Percentiles rank a stretch among this genome's conserved stretches.
Conservation (phyloP, 768 basidiomycete genomes). For the Mycena epipterygia region DNA sequence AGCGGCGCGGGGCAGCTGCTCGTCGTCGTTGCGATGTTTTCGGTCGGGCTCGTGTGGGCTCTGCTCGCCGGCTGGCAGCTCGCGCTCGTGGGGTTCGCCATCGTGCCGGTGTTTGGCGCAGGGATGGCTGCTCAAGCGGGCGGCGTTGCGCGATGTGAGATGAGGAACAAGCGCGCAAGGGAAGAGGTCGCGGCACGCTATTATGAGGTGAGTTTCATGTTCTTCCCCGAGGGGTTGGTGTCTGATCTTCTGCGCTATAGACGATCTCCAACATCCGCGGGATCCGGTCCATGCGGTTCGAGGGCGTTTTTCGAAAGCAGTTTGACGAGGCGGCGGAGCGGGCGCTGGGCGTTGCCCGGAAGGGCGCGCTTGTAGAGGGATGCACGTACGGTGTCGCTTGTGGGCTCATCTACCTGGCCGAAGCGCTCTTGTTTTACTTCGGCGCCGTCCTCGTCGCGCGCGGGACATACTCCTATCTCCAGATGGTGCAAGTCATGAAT, state of each 20-base stretch:
- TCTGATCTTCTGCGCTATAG: conserved; percentile 48
- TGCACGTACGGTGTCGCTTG: conserved; percentile 23
- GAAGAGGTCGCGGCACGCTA: conserved; percentile 89
- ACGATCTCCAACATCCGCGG: conserved; percentile 87
- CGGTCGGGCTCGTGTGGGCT: conserved; percentile 91
- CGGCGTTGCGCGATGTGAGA: conserved; percentile 80
- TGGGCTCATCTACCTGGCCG: conserved; percentile 19
- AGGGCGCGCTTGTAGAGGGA: conserved; percentile 33
- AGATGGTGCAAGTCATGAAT: conserved; percentile 24
- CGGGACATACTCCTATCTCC: conserved; percentile 20
- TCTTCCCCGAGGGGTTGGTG: conserved; percentile 17
- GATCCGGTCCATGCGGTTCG: conserved; percentile 91
- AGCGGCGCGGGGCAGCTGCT: conserved; percentile 78
- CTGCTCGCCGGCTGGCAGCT: conserved; percentile 91
- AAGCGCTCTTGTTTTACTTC: conserved; percentile 24
- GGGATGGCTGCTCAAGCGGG: conserved; percentile 82
- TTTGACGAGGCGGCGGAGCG: conserved; percentile 75
- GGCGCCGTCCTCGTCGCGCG: conserved; percentile 21
- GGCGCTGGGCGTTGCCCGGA: conserved; percentile 77
- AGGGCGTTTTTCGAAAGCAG: conserved; percentile 72
- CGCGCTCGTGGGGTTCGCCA: conserved; percentile 89
- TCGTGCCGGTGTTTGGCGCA: conserved; percentile 86
- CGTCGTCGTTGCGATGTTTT: conserved; percentile 86
- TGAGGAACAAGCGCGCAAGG: conserved; percentile 85
- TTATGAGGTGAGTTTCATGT: conserved; percentile 75